These are phyloP conservation scores for Picea abies DNA, from an alignment of 83 land plant genomes.

Conservation along the genomic window DNA sequence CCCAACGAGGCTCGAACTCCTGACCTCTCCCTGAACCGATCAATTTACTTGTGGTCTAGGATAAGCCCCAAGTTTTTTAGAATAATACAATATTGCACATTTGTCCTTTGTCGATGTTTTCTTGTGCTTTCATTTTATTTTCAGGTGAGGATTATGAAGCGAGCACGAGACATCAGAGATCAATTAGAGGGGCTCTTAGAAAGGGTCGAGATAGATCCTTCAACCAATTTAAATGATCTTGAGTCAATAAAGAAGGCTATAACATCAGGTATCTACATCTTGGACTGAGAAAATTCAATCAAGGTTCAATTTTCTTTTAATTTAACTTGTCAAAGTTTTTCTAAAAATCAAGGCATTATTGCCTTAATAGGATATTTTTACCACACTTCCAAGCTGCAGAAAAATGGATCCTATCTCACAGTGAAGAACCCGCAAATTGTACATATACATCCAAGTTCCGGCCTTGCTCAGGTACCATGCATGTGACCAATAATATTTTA, in stretches of 20 bases:
- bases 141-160: conserved; percentile 97
- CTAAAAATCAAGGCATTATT: not conserved
- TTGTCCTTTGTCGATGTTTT: too few relatives aligned
- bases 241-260: conserved; percentile 90
- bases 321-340: conserved; percentile 1
- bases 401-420: conserved; percentile 88
- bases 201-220: conserved; percentile 90
- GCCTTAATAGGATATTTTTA: conserved; percentile 74
- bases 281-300: not conserved
- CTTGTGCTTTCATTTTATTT: not conserved
- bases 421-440: conserved; percentile 97
- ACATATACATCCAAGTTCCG: conserved; percentile 96
- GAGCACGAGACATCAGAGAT: conserved; percentile 95
- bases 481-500: conserved; percentile 9
- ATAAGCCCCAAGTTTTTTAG: too few relatives aligned
- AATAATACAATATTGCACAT: too few relatives aligned
- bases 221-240: conserved; percentile 70
- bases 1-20: too few relatives aligned
- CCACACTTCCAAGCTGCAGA: conserved; percentile 91
- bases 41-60: too few relatives aligned
- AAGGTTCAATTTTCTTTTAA: not conserved
- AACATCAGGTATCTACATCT: conserved; percentile 66
- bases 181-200: conserved; percentile 93
- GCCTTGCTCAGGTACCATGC: conserved; percentile 73
- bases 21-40: too few relatives aligned